Evolutionary conservation across 1,139 yeast species (phyloP).

Genomic region (Debaryomycetaceae sp.): DNA sequence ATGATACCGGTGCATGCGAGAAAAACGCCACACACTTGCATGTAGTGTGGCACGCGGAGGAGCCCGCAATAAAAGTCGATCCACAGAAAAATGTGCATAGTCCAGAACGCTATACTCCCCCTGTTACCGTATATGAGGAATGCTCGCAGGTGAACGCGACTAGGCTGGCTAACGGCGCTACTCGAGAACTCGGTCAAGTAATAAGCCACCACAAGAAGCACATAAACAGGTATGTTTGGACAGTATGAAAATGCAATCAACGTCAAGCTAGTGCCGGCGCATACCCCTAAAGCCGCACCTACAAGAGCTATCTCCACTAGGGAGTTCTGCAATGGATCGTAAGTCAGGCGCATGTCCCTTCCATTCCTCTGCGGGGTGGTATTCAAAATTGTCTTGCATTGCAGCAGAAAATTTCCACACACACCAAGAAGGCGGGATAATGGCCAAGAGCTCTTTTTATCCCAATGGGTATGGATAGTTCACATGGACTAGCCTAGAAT

Average conservation of each 20-base stretch:
- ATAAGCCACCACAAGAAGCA: slow-evolving; percentile 13
- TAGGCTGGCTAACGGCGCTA: slow-evolving; percentile 17
- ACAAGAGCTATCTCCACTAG: slow-evolving; percentile 14
- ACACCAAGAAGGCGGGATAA: too few relatives aligned
- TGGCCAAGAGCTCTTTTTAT: too few relatives aligned
- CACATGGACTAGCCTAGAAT: too few relatives aligned
- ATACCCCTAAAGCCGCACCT: slow-evolving; percentile 12
- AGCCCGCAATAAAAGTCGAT: not conserved
- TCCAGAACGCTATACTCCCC: slow-evolving; percentile 25
- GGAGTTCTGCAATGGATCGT: slow-evolving; percentile 10
- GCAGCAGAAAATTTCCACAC: too few relatives aligned
- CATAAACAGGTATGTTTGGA: slow-evolving; percentile 8
- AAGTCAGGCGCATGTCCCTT: too few relatives aligned
- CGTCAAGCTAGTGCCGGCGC: slow-evolving; percentile 7
- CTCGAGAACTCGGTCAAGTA: slow-evolving; percentile 21
- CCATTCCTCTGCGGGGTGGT: too few relatives aligned
- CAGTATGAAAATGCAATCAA: not conserved
- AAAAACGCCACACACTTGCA: slow-evolving; percentile 6
- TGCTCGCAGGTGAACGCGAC: slow-evolving; percentile 16
- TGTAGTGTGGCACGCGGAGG: not conserved
- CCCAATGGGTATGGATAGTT: too few relatives aligned
- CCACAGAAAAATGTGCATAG: slow-evolving; percentile 15
- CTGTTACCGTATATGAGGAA: slow-evolving; percentile 27
- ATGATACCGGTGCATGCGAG: slow-evolving; percentile 13
- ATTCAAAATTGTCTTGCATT: too few relatives aligned